Evolutionary conservation across 192 early-diverging fungal genomes (phyloP).

Genomic region (Podochytrium sp.): DNA sequence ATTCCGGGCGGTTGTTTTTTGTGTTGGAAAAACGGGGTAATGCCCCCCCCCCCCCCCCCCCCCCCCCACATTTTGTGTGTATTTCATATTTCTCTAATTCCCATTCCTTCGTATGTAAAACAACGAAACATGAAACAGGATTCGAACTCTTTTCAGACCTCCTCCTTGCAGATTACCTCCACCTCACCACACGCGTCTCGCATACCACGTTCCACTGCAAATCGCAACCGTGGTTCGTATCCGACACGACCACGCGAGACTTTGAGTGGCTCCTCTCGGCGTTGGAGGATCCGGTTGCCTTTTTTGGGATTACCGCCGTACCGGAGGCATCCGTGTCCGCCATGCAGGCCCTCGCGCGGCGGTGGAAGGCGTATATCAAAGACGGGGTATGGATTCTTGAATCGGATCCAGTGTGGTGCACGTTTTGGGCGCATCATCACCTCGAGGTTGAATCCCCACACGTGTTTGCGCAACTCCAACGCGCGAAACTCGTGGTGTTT

Average conservation of each 20-base stretch:
- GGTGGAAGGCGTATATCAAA: constrained; percentile 71
- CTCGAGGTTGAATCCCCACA: constrained; percentile 68
- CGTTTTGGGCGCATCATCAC: constrained; percentile 79
- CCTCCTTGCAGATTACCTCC: constrained; percentile 82
- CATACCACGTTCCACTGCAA: constrained; percentile 85
- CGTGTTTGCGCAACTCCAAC: constrained; percentile 64
- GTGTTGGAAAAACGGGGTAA: constrained; percentile 36
- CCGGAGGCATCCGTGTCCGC: constrained; percentile 36
- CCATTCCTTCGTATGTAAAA: neutral
- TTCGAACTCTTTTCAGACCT: constrained; percentile 92
- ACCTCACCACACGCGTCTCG: constrained; percentile 65
- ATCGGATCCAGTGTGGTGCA: constrained; percentile 85
- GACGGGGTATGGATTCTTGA: constrained; percentile 68
- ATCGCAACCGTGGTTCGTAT: constrained; percentile 92
- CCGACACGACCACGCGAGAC: constrained; percentile 82
- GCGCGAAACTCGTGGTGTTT: constrained; percentile 76
- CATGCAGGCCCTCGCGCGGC: constrained; percentile 29
- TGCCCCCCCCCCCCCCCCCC: neutral
- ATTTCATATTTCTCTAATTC: neutral
- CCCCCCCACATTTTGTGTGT: neutral
- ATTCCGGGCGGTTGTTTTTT: constrained; percentile 10
- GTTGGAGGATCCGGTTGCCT: constrained; percentile 26
- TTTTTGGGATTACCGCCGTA: neutral
- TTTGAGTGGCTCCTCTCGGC: constrained; percentile 71
- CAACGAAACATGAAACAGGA: constrained; percentile 45